These are phyloP conservation scores for Trichoderma koningii DNA, from an alignment of 2,329 filamentous ascomycete genomes.

Conservation along the genomic window DNA sequence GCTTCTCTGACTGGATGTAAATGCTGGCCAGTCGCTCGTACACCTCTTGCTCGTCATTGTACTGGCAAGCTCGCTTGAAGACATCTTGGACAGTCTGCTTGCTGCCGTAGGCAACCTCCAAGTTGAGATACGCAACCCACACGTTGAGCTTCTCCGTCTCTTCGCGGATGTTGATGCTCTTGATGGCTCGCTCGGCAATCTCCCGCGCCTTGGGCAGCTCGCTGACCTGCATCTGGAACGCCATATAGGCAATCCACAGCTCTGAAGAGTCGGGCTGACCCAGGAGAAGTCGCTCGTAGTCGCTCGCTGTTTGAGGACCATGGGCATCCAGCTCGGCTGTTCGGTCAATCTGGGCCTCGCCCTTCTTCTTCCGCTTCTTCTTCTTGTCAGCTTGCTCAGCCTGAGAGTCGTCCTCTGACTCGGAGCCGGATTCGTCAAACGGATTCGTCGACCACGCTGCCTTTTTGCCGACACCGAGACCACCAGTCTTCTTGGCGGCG, in stretches of 20 bases:
- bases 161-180: slow-evolving; percentile 87
- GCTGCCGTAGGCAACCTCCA: slow-evolving; percentile 87
- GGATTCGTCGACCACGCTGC: slow-evolving; percentile 85
- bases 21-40: slow-evolving; percentile 89
- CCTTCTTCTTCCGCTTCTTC: slow-evolving; percentile 70
- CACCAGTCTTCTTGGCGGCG: slow-evolving; percentile 38
- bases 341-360: slow-evolving; percentile 79
- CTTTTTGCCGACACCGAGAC: slow-evolving; percentile 62
- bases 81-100: slow-evolving; percentile 80
- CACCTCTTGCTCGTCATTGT: slow-evolving; percentile 89
- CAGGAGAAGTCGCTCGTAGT: slow-evolving; percentile 91
- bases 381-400: slow-evolving; percentile 47
- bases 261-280: slow-evolving; percentile 91
- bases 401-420: slow-evolving; percentile 46
- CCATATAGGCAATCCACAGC: slow-evolving; percentile 97
- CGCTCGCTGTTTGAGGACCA: slow-evolving; percentile 84
- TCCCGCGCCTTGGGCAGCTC: slow-evolving; percentile 86
- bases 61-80: slow-evolving; percentile 90
- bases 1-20: slow-evolving; percentile 88
- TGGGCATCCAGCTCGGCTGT: slow-evolving; percentile 89
- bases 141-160: slow-evolving; percentile 92
- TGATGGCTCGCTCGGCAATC: slow-evolving; percentile 85
- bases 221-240: slow-evolving; percentile 92
- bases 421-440: slow-evolving; percentile 60
- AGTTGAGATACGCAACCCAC: slow-evolving; percentile 91